A percentile compares a stretch with the other conserved stretches of the same genome.
Conservation (phyloP, 495 filamentous ascomycete genomes). For the Tuber magnatum region DNA sequence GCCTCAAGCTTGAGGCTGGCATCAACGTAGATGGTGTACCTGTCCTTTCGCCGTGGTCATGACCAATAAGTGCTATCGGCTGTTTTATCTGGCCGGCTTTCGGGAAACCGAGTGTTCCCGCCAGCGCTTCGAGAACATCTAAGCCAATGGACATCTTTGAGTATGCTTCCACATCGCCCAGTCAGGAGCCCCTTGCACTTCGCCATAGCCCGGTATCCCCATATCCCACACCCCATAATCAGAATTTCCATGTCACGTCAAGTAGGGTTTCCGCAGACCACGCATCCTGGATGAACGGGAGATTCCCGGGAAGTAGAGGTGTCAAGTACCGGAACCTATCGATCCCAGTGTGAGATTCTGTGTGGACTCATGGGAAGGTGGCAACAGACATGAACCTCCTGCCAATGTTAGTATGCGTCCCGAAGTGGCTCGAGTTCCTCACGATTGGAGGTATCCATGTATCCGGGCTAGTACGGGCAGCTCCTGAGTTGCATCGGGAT, state of each 20-base stretch:
- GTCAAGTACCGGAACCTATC: slow-evolving; percentile 38
- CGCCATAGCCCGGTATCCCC: slow-evolving; percentile 48
- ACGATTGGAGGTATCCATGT: slow-evolving; percentile 43
- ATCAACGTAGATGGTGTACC: slow-evolving; percentile 43
- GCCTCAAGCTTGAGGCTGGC: slow-evolving; percentile 34
- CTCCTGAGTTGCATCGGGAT: slow-evolving; percentile 6
- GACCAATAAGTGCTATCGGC: slow-evolving; percentile 40
- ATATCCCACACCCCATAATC: background rate
- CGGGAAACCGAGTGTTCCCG: slow-evolving; percentile 4
- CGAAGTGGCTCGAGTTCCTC: background rate
- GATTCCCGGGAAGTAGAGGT: slow-evolving; percentile 23
- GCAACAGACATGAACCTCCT: background rate
- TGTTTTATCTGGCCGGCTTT: background rate
- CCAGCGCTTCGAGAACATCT: slow-evolving; percentile 41
- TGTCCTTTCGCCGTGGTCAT: slow-evolving; percentile 49
- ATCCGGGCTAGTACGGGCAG: slow-evolving; percentile 40
- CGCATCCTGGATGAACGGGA: slow-evolving; percentile 44
- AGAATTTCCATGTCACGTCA: background rate
- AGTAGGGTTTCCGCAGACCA: background rate
- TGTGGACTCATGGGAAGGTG: background rate
- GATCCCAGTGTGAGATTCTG: background rate
- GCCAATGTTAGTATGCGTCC: background rate
- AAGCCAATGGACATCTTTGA: slow-evolving; percentile 44
- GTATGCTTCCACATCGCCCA: slow-evolving; percentile 39
- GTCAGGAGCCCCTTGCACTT: slow-evolving; percentile 36